Percentiles rank a stretch among this genome's conserved stretches.
These are phyloP conservation scores for Cadophora gregata DNA, from an alignment of 2,329 filamentous ascomycete genomes.

Conservation along the genomic window DNA sequence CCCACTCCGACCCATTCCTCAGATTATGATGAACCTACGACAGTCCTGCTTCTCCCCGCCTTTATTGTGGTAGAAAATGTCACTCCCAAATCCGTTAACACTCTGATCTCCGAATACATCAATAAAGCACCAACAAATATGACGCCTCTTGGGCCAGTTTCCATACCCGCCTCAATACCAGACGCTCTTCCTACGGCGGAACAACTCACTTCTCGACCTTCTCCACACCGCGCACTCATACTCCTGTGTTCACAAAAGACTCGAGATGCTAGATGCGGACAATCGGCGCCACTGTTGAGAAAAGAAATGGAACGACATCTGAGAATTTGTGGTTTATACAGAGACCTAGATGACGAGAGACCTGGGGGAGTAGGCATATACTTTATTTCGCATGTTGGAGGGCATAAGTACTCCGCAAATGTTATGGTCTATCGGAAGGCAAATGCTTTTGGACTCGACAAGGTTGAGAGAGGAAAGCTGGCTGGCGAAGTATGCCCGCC, in stretches of 20 bases:
- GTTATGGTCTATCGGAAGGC: conserved; percentile 82
- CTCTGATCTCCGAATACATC: conserved; percentile 74
- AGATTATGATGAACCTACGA: conserved; percentile 73
- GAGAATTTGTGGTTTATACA: conserved; percentile 80
- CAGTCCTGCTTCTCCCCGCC: conserved; percentile 81
- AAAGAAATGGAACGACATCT: conserved; percentile 90
- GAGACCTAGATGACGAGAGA: conserved; percentile 86
- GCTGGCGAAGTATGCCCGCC: conserved; percentile 43
- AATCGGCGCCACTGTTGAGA: conserved; percentile 87
- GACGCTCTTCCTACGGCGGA: conserved; percentile 43
- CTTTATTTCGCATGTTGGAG: conserved; percentile 95
- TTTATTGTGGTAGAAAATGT: conserved; percentile 86
- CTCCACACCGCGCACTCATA: conserved; percentile 84
- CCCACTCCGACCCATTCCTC: conserved; percentile 72
- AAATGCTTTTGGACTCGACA: conserved; percentile 44
- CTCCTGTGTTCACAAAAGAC: conserved; percentile 93
- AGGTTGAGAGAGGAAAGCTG: conserved; percentile 42
- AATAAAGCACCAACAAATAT: conserved; percentile 76
- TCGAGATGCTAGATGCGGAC: conserved; percentile 93
- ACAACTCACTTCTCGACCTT: conserved; percentile 64
- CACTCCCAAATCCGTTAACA: conserved; percentile 73
- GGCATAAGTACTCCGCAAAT: conserved; percentile 96
- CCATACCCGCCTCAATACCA: conserved; percentile 44
- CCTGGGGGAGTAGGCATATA: conserved; percentile 94
- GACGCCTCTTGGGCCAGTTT: conserved; percentile 68